Evolutionary conservation across 371 early-diverging fungal species (phyloP).

Genomic region (Mucor piriformis): DNA sequence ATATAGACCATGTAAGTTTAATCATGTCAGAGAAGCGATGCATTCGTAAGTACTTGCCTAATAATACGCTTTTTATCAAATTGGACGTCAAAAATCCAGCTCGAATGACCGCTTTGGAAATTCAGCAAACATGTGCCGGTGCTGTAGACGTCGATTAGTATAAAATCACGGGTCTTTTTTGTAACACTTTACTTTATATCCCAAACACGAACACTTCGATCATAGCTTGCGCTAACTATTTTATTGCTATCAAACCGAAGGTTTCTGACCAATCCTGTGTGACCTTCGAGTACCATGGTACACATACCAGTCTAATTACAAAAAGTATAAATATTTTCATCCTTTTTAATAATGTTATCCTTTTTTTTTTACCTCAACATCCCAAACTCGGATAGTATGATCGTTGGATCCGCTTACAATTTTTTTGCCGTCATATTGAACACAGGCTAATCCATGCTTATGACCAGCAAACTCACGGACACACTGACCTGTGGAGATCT

Average conservation of each 20-base stretch:
- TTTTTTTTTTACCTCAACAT: slow-evolving; percentile 52
- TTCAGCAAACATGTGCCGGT: slow-evolving; percentile 50
- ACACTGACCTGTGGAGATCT: slow-evolving; percentile 67
- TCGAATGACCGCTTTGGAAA: slow-evolving; percentile 73
- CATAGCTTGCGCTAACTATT: slow-evolving; percentile 71
- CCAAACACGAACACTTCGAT: slow-evolving; percentile 96
- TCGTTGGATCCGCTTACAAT: slow-evolving; percentile 96
- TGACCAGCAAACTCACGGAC: slow-evolving; percentile 77
- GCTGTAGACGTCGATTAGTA: slow-evolving; percentile 4
- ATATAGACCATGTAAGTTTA: neutral
- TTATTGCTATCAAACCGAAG: slow-evolving; percentile 71
- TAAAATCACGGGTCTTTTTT: slow-evolving; percentile 8
- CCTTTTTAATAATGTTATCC: neutral
- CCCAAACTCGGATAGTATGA: slow-evolving; percentile 94
- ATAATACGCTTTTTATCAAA: slow-evolving; percentile 81
- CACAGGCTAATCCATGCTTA: slow-evolving; percentile 87
- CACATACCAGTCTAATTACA: slow-evolving; percentile 71
- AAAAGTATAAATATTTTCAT: neutral
- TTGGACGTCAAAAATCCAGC: slow-evolving; percentile 96
- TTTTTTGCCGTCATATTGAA: slow-evolving; percentile 88
- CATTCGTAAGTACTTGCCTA: slow-evolving; percentile 53
- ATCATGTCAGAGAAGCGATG: neutral
- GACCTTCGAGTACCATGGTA: slow-evolving; percentile 63
- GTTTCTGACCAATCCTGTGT: slow-evolving; percentile 91
- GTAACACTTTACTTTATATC: slow-evolving; percentile 54